Evolutionary conservation across 768 basidiomycete species (phyloP).

Genomic region (Leccinum subtestaceum): DNA sequence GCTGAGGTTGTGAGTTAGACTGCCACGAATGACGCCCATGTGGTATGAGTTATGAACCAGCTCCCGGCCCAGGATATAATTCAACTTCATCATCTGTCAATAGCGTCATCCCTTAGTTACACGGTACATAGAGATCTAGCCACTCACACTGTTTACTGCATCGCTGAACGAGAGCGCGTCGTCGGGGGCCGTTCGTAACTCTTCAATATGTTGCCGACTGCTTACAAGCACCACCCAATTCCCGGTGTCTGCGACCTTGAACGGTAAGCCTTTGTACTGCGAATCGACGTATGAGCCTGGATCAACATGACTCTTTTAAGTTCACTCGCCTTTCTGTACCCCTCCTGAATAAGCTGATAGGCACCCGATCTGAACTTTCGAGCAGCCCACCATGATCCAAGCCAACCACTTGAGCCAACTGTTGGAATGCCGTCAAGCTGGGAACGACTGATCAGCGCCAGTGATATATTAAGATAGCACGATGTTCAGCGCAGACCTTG

Average conservation of each 20-base stretch:
- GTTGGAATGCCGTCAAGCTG: conserved; percentile 33
- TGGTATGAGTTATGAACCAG: conserved; percentile 33
- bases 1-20: conserved; percentile 37
- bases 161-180: too few relatives aligned
- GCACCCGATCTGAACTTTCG: conserved; percentile 11
- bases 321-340: not conserved
- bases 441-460: not conserved
- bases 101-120: not conserved
- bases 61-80: conserved; percentile 39
- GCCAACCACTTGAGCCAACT: conserved; percentile 21
- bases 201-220: too few relatives aligned
- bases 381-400: too few relatives aligned
- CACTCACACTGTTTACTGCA: too few relatives aligned
- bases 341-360: conserved; percentile 29
- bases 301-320: not conserved
- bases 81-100: conserved; percentile 35
- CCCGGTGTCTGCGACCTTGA: not conserved
- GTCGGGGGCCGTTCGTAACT: too few relatives aligned
- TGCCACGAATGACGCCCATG: conserved; percentile 23
- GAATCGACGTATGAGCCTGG: not conserved
- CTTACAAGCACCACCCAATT: too few relatives aligned
- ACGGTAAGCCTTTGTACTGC: not conserved
- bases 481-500: not conserved
- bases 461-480: too few relatives aligned
- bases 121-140: too few relatives aligned